Evolutionary conservation across 352 stramenopile species (phyloP).

Genomic region (Pythium angustatum): DNA sequence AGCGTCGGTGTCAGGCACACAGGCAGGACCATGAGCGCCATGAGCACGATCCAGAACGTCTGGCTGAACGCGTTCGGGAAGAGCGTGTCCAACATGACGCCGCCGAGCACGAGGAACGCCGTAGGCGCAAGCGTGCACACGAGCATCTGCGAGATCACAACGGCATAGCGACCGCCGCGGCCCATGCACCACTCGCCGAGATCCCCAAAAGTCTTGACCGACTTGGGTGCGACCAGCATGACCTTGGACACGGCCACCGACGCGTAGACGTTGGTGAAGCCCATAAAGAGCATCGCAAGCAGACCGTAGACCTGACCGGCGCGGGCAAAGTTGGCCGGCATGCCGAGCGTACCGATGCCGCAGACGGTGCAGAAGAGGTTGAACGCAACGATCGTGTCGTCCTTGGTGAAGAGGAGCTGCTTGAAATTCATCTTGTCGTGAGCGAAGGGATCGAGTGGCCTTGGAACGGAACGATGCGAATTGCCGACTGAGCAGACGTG

Average conservation of each 20-base stretch:
- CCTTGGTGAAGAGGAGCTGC: constrained; percentile 1
- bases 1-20: constrained; percentile 37
- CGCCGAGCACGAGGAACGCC: constrained; percentile 27
- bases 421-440: constrained; percentile 10
- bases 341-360: constrained; percentile 65
- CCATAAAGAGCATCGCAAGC: constrained; percentile 38
- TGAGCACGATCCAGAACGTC: constrained; percentile 33
- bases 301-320: constrained; percentile 37
- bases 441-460: not conserved
- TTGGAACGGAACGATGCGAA: constrained; percentile 3
- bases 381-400: constrained; percentile 34
- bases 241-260: constrained; percentile 23
- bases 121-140: constrained; percentile 24
- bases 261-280: constrained; percentile 35
- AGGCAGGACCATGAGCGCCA: constrained; percentile 26
- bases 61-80: constrained; percentile 27
- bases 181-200: constrained; percentile 38
- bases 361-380: constrained; percentile 68
- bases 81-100: constrained; percentile 29
- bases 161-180: constrained; percentile 26
- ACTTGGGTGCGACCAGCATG: constrained; percentile 18
- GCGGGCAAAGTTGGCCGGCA: constrained; percentile 65
- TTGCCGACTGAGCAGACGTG: not conserved
- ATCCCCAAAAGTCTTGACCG: constrained; percentile 31
- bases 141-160: constrained; percentile 28